Evolutionary conservation across 2,329 filamentous ascomycete genomes (phyloP), one percentile per base, ranked within the genome.

Genomic region (Remersonia thermophila): DNA sequence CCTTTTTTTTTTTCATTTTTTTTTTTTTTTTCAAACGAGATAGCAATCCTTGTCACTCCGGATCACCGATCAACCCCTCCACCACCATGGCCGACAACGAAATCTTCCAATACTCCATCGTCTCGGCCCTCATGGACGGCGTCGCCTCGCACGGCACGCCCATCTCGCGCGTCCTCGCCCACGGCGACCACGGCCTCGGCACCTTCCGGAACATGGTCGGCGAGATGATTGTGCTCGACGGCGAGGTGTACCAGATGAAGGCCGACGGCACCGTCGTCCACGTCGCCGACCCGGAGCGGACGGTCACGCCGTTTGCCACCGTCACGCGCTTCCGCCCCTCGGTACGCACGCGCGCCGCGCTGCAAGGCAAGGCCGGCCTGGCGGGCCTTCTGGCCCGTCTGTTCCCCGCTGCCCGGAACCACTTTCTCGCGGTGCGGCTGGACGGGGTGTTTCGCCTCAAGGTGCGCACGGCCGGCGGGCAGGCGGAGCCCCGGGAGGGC

Each of bases 91-190:
- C 51, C 0, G 18, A 39, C 32, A 59, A 58, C 38, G 51, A 58
- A 38, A 37, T 58, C 12, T 58, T 44, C 43, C 55, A 58, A 32
- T 57, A 53, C 43, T 58, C 54, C 36, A 48, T 57, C 36, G 38
- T 58, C n/a, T 53, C 52, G 2, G 54, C 54, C 12, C 47, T 58
- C 3, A 55, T 58, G 53, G 55, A 56, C 35, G 55, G 56, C 36
- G 51, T 57, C 17, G 54, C 55, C 33, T 49, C 50, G 15, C 44
- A 51, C 11, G 55, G 55, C 39, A 46, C 51, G 8, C 52, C 55
- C 7, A 41, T 57, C 29, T 42, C 51, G 0, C 35, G 35, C 7
- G 42, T 59, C 15, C 44, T 58, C 32, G 34, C 35, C 4, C 50
- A 57, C 36, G 55, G 55, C 37, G 44, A 58, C 47, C 54, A 55